Percentiles rank a stretch among this genome's conserved stretches.
Evolutionary conservation across 129 eudicot species (phyloP).

Genomic region (carrot (Daucus carota)): DH1_v3.0 NC_030382.2:40416001-40416500

Average conservation of each 20-base stretch:
- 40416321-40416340: conserved; percentile 33
- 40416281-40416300: conserved; percentile 58
- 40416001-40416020: no score
- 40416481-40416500: conserved; percentile 59
- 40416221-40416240: conserved; percentile 68
- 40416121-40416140: conserved; percentile 65
- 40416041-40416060: no score
- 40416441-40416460: conserved; percentile 48
- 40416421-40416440: conserved; percentile 31
- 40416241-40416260: conserved; percentile 39
- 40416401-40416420: conserved; percentile 31
- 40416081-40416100: no score
- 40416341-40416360: conserved; percentile 60
- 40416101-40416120: conserved; percentile 18
- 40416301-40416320: conserved; percentile 28
- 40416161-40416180: conserved; percentile 18
- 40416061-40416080: no score
- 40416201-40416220: conserved; percentile 49
- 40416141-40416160: conserved; percentile 44
- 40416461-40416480: conserved; percentile 60
- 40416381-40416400: conserved; percentile 40
- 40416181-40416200: conserved; percentile 48
- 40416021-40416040: no score
- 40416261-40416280: conserved; percentile 89
- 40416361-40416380: conserved; percentile 60